Base-by-base conservation (phyloP, 345 rosid species). In the Lepidium didymum region DNA sequence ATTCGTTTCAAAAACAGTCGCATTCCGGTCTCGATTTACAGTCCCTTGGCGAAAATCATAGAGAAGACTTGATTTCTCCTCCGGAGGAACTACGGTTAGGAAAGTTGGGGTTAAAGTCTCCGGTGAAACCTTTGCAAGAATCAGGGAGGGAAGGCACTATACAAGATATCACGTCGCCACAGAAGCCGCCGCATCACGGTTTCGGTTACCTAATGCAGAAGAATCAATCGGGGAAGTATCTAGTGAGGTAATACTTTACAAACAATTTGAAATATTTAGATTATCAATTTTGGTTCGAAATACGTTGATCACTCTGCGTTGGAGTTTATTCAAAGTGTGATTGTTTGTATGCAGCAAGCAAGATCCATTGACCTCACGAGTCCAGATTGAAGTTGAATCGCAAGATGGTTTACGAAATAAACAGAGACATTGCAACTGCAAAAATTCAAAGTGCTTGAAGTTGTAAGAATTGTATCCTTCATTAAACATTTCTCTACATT, bases 381-480 rank as follows among this genome's bases (percentile, higher is more conserved):
- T 43, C 6, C 70, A 64, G 34, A 16, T 14, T 16, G 71, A 41
- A 75, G 33, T 36, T 57, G 89, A 86, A 33, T 75, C 71, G n/a
- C 80, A 80, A 55, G 91, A 87, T 47, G 75, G 49, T 60, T 84
- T 86, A 44, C 93, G 86, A 15, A 84, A 74, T 81, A 89, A 86
- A 76, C 79, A 71, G 64, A 91, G 69, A 76, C 90, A 77, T 58
- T 91, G 96, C 57, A 89, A 83, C 59, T 91, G 97, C 80, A 89
- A 83, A 77, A 77, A 74, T 67, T 84, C 96, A 11, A 81, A 75
- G 25, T 91, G 96, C 72, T 82, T 91, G 87, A 89, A 88, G 75
- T 69, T 91, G 97, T 89, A 76, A 87, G 96, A 58, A 58, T 18
- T 38, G 14, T 46, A 55, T 15, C 53, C 36, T 36, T 12, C 35